Evolutionary conservation across 2,329 filamentous ascomycete genomes (phyloP), one percentile per base, ranked within the genome.

Genomic region (Bipolaris sorokiniana): DNA sequence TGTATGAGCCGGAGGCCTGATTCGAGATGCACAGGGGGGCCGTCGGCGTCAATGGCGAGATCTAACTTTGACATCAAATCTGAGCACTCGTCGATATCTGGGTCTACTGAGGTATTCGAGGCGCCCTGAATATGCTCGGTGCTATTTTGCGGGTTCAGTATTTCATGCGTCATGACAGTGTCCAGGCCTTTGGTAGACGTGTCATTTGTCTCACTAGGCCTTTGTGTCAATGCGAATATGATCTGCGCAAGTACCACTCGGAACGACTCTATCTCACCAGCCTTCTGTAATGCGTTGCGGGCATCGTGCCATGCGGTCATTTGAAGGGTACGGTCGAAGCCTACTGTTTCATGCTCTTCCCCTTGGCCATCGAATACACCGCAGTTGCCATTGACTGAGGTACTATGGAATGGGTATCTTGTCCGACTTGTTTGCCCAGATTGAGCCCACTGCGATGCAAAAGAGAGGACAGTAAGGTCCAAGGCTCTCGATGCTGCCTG

Each of bases 401-500:
- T 56, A 20, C 59, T 62, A 28, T 65, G 56, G 60, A 69, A 73
- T 5, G 73, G 70, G 55, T 75, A 75, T 31, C 65, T 70, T 6
- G 65, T 60, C 42, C 58, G 67, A 51, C 66, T 68, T 55, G 66
- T 62, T 42, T 66, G 54, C 23, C 68, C 68, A 3, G 68, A 68
- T 26, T 73, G 72, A 2, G 71, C 69, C 80, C 83, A 84, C 59
- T 84, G 82, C 0, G 82, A 80, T 3, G 82, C 80, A 66, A 84
- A 84, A 0, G 83, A 79, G 74, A 83, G 80, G 46, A 84, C 82
- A 2, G 78, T 77, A 3, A 81, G 67, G 48, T 84, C 78, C 9
- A 85, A 66, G 1, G 82, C 82, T 49, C 75, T 78, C 0, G 77
- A 76, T 26, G 78, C 80, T 5, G 76, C 76, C n/a, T 72, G 73